Evolutionary conservation across 306 rosid species (phyloP), one percentile per base, ranked within the genome.

Genomic region (Pueraria montana): DNA sequence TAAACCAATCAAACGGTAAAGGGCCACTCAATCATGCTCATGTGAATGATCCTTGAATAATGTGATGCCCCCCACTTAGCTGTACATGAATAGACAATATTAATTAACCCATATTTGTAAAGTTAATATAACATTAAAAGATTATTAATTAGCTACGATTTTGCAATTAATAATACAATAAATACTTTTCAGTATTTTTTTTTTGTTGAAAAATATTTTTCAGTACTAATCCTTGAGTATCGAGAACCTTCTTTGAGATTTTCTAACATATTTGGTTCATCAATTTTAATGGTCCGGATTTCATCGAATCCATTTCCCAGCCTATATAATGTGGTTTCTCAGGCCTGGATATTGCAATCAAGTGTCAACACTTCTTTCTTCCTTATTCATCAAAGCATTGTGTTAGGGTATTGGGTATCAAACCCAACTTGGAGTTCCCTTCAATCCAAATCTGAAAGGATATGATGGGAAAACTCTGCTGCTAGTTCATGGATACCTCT

Each of bases 371-470:
- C 16, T 50, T 55, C 16, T 14, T 30, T 46, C 36, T 18, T 65
- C 16, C 18, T 78, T 23, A 58, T 11, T 1, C 32, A 49, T 59
- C 4, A 2, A 6, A 55, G 20, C 46, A 10, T 20, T 24, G 46
- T 16, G n/a, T 49, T 46, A 40, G 20, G 58, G 46, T 4, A 45
- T 63, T 9, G 17, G 36, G 53, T 14, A 14, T 14, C 0, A 10
- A 27, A 11, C 34, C 61, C 62, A 66, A 65, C 3, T 63, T 63
- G 58, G 92, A 80, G 92, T 85, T 88, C 43, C 2, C 43, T 7
- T 38, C 43, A 38, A 3, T 5, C 9, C 43, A 6, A 8, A 0
- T 38, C 9, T 38, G 11, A 38, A 38, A 38, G 43, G 43, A 38
- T 38, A 38, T 38, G 43, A 38, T 38, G 43, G 43, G 0, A 38